Evolutionary conservation across 352 stramenopile genomes (phyloP).

Genomic region (Globisporangium apiculatum): DNA sequence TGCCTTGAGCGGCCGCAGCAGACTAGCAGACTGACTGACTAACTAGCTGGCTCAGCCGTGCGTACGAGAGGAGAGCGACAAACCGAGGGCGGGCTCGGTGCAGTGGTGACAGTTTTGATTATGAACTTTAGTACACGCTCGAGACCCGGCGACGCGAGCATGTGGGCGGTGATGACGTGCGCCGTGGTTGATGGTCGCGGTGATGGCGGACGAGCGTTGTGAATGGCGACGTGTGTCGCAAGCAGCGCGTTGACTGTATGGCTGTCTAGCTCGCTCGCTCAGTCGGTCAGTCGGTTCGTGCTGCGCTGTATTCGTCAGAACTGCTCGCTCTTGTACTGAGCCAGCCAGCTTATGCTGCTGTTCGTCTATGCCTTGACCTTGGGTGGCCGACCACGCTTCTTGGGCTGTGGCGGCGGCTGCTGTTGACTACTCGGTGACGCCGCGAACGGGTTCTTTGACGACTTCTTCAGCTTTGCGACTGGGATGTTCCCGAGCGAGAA

Average conservation of each 20-base stretch:
- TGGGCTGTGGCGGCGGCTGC: slow-evolving; percentile 1
- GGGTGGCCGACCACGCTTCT: slow-evolving; percentile 19
- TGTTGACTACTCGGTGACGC: slow-evolving; percentile 15
- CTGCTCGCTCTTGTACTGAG: background rate
- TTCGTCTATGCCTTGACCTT: slow-evolving; percentile 21
- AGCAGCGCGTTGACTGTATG: no score
- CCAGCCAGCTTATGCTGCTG: background rate
- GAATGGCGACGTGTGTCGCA: no score
- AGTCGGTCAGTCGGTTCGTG: background rate
- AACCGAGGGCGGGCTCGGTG: no score
- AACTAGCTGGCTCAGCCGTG: no score
- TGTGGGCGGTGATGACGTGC: no score
- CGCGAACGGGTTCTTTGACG: slow-evolving; percentile 71
- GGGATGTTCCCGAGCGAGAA: slow-evolving; percentile 74
- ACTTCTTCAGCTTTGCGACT: slow-evolving; percentile 77
- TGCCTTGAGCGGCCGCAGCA: slow-evolving; percentile 32
- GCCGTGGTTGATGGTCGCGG: no score
- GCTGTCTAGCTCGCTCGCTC: background rate
- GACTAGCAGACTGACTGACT: no score
- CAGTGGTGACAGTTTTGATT: slow-evolving; percentile 1
- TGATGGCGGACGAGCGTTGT: no score
- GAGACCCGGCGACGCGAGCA: background rate
- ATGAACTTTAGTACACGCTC: background rate
- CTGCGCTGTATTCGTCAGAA: background rate
- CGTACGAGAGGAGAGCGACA: no score